These are phyloP conservation scores for Avena insularis DNA, from an alignment of 176 grass and related monocot species.

Conservation along the genomic window DNA sequence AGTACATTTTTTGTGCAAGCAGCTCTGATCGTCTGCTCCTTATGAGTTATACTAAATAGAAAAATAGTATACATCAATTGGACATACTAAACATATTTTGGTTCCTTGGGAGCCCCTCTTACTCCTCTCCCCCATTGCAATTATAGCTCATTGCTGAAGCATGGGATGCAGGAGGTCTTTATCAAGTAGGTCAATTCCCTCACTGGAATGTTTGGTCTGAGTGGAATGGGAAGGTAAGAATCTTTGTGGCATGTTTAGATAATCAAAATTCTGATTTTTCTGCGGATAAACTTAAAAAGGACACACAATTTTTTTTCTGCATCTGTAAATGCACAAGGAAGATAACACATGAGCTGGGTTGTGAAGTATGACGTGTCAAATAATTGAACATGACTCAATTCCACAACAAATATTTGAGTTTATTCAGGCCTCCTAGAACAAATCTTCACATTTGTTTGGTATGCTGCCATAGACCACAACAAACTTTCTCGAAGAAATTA, in stretches of 20 bases:
- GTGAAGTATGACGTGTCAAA: background rate
- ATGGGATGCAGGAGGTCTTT: slow-evolving; percentile 99
- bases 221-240: slow-evolving; percentile 94
- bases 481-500: background rate
- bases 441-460: background rate
- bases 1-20: slow-evolving; percentile 13
- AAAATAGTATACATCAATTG: background rate
- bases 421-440: background rate
- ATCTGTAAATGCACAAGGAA: slow-evolving; percentile 16
- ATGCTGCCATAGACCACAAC: background rate
- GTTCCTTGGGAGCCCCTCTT: slow-evolving; percentile 15
- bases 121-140: slow-evolving; percentile 31
- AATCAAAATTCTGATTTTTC: background rate
- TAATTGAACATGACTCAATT: background rate
- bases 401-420: background rate
- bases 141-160: slow-evolving; percentile 97
- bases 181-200: slow-evolving; percentile 97
- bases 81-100: slow-evolving; percentile 5
- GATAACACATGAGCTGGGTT: background rate
- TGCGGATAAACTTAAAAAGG: slow-evolving; percentile 8
- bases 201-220: slow-evolving; percentile 95
- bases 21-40: background rate
- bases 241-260: background rate
- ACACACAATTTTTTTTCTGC: background rate
- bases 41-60: slow-evolving; percentile 31